These are phyloP conservation scores for Candida nonsorbophila DNA, from an alignment of 805 yeast genomes.

Conservation along the genomic window DNA sequence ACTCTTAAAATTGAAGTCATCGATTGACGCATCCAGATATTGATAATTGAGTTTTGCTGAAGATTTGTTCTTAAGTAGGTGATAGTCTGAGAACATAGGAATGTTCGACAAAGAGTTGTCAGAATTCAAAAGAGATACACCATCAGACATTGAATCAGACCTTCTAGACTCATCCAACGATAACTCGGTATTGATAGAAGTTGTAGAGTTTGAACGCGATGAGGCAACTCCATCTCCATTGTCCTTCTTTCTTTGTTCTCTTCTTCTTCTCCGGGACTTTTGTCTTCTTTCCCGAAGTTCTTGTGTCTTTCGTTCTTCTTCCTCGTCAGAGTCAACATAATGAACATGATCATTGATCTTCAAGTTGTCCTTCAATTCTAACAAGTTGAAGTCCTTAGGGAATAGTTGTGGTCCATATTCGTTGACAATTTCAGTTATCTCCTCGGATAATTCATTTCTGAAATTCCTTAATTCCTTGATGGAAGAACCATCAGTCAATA, in stretches of 20 bases:
- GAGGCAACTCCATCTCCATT: constrained; percentile 1
- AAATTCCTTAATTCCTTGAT: constrained; percentile 54
- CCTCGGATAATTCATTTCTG: constrained; percentile 58
- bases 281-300: constrained; percentile 40
- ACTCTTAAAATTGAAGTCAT: no score
- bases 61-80: constrained; percentile 26
- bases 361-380: constrained; percentile 36
- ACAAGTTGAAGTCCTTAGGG: constrained; percentile 70
- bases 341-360: constrained; percentile 25
- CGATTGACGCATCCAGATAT: no score
- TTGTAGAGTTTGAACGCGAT: constrained; percentile 6
- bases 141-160: constrained; percentile 48
- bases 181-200: constrained; percentile 10
- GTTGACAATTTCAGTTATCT: constrained; percentile 77
- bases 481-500: constrained; percentile 54
- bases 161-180: constrained; percentile 8
- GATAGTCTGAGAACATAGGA: constrained; percentile 56
- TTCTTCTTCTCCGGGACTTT: constrained; percentile 18
- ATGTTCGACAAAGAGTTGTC: constrained; percentile 58
- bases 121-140: constrained; percentile 57
- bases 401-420: constrained; percentile 77
- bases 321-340: constrained; percentile 39
- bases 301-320: constrained; percentile 46
- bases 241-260: constrained; percentile 5
- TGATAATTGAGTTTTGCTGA: no score